A percentile compares a stretch with the other conserved stretches of the same genome.
Conservation (phyloP, 208 protist species). For the Endotrypanum monterogeii region DNA sequence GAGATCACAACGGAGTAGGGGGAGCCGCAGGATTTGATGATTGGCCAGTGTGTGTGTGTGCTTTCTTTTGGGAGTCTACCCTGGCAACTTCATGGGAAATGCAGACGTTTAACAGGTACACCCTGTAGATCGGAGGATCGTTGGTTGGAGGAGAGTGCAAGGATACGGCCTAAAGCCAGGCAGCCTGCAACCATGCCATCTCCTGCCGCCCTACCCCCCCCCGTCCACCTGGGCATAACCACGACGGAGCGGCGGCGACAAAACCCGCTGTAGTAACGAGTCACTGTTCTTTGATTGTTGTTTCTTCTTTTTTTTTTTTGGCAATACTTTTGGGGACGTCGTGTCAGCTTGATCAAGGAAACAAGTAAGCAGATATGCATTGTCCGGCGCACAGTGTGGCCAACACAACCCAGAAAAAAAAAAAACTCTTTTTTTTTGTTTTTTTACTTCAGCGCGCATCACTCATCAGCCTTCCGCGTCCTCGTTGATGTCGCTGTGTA, state of each 20-base stretch:
- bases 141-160: neutral
- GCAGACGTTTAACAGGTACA: neutral
- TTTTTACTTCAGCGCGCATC: neutral
- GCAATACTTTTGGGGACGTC: neutral
- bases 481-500: conserved; percentile 2
- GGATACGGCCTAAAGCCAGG: neutral
- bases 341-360: too few relatives aligned
- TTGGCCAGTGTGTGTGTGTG: too few relatives aligned
- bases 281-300: too few relatives aligned
- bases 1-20: neutral
- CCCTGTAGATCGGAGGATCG: neutral
- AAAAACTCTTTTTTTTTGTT: too few relatives aligned
- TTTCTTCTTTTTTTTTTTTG: too few relatives aligned
- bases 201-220: too few relatives aligned
- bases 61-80: too few relatives aligned
- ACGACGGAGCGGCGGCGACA: neutral
- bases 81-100: neutral
- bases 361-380: neutral
- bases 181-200: neutral
- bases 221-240: neutral
- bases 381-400: too few relatives aligned
- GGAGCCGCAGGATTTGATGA: neutral
- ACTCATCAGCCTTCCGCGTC: neutral
- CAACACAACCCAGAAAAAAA: too few relatives aligned
- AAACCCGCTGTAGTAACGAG: neutral